These are phyloP conservation scores for Raffaelea ambrosiae DNA, from an alignment of 2,329 filamentous ascomycete species.

Conservation along the genomic window DNA sequence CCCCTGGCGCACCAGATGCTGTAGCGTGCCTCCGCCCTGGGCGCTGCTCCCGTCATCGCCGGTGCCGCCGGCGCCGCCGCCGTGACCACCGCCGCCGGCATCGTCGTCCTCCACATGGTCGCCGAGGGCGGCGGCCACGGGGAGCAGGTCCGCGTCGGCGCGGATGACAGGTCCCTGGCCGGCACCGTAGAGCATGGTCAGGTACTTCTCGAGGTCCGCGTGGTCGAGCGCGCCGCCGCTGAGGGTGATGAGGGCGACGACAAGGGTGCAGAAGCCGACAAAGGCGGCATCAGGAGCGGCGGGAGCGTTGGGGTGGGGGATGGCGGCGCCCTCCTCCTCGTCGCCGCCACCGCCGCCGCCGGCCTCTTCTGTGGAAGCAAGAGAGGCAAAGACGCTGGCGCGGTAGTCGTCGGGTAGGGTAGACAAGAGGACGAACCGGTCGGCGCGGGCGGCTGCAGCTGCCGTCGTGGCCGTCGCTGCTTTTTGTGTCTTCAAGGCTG, in stretches of 20 bases:
- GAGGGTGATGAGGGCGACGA: slow-evolving; percentile 70
- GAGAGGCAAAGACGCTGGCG: slow-evolving; percentile 20
- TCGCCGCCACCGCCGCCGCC: slow-evolving; percentile 54
- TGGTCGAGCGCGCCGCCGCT: slow-evolving; percentile 68
- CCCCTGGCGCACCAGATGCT: slow-evolving; percentile 66
- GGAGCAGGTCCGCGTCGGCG: slow-evolving; percentile 63
- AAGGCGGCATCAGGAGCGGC: slow-evolving; percentile 67
- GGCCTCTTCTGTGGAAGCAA: slow-evolving; percentile 22
- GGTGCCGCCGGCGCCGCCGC: background rate
- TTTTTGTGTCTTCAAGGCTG: slow-evolving; percentile 41
- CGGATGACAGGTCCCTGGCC: slow-evolving; percentile 22
- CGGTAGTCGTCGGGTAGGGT: slow-evolving; percentile 62
- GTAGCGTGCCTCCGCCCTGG: slow-evolving; percentile 12
- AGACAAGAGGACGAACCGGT: slow-evolving; percentile 70
- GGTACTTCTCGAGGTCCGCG: slow-evolving; percentile 64
- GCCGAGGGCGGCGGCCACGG: slow-evolving; percentile 10
- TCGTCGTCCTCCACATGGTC: slow-evolving; percentile 14
- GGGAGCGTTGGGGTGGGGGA: slow-evolving; percentile 16
- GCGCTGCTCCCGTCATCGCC: background rate
- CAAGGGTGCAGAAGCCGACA: slow-evolving; percentile 68
- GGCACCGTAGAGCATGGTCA: slow-evolving; percentile 14
- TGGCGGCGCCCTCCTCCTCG: slow-evolving; percentile 45
- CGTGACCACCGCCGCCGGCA: background rate
- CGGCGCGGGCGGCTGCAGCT: slow-evolving; percentile 29
- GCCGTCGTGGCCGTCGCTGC: slow-evolving; percentile 13